These are phyloP conservation scores for Aspergillus puulaauensis DNA, from an alignment of 2,329 filamentous ascomycete species.

Conservation along the genomic window DNA sequence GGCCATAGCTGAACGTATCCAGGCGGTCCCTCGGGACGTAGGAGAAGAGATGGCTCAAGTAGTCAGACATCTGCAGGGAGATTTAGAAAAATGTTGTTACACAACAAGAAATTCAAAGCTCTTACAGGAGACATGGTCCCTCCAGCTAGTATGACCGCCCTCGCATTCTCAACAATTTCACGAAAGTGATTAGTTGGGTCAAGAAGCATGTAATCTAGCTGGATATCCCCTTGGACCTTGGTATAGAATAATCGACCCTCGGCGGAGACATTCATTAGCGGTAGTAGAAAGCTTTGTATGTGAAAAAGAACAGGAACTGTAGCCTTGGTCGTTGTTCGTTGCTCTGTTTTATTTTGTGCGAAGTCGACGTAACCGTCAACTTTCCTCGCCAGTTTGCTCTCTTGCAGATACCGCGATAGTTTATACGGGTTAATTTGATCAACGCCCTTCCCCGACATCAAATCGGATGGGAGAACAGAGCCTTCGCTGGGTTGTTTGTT, in stretches of 20 bases:
- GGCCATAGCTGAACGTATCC: conserved; percentile 84
- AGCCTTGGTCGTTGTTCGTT: conserved; percentile 24
- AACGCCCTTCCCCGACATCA: conserved; percentile 80
- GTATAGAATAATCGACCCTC: conserved; percentile 63
- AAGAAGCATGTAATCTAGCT: conserved; percentile 80
- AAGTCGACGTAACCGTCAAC: conserved; percentile 82
- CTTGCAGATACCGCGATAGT: conserved; percentile 80
- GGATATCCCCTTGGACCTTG: conserved; percentile 50
- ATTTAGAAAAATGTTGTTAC: conserved; percentile 13
- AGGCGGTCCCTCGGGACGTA: conserved; percentile 64
- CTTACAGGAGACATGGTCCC: conserved; percentile 89
- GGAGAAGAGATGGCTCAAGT: conserved; percentile 80
- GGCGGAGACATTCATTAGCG: conserved; percentile 79
- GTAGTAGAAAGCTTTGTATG: conserved; percentile 68
- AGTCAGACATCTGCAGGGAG: conserved; percentile 70
- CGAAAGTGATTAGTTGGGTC: conserved; percentile 91
- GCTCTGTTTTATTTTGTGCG: conserved; percentile 52
- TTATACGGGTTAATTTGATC: conserved; percentile 96
- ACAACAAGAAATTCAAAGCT: not conserved
- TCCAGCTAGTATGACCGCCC: conserved; percentile 86
- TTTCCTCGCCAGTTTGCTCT: conserved; percentile 91
- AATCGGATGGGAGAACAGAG: conserved; percentile 66
- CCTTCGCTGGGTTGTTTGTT: conserved; percentile 56
- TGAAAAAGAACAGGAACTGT: conserved; percentile 59
- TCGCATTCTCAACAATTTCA: conserved; percentile 78